A percentile compares a stretch with the other conserved stretches of the same genome.
phyloP scores from a whole-genome alignment of 129 eudicot genomes.

The Escallonia rubra region DNA sequence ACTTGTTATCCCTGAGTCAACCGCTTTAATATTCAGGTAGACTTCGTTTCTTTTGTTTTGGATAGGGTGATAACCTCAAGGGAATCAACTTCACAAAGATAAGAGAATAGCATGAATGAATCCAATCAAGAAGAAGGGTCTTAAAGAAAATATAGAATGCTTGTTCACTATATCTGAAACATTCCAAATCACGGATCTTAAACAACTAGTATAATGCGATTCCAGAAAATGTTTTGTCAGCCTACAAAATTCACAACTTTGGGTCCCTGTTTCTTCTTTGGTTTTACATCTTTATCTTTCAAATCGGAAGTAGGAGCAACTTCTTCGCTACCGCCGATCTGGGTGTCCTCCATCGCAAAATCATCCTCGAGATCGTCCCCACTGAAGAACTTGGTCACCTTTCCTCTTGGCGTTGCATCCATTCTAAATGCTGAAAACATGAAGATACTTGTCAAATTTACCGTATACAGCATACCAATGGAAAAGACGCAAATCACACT shows the following conservation, averaged over 20 bases:
- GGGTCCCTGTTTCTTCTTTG: constrained; percentile 68
- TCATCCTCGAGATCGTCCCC: constrained; percentile 98
- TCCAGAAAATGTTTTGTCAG: constrained; percentile 12
- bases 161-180: too few species aligned
- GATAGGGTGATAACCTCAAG: too few species aligned
- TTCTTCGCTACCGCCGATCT: constrained; percentile 14
- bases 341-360: constrained; percentile 32
- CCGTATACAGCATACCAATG: background rate
- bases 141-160: too few species aligned
- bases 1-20: too few species aligned
- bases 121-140: too few species aligned
- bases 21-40: too few species aligned
- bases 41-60: too few species aligned
- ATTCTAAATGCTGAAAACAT: constrained; percentile 27
- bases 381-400: constrained; percentile 65
- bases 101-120: too few species aligned
- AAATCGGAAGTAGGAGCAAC: constrained; percentile 11
- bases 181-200: too few species aligned
- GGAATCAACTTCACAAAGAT: too few species aligned
- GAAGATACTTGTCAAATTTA: background rate
- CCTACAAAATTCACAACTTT: constrained; percentile 90
- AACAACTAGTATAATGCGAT: too few species aligned
- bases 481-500: too few species aligned
- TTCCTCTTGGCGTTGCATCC: constrained; percentile 42
- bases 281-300: constrained; percentile 27